These are phyloP conservation scores for Sechiopsis laciniata DNA, from an alignment of 306 rosid species.

Conservation along the genomic window DNA sequence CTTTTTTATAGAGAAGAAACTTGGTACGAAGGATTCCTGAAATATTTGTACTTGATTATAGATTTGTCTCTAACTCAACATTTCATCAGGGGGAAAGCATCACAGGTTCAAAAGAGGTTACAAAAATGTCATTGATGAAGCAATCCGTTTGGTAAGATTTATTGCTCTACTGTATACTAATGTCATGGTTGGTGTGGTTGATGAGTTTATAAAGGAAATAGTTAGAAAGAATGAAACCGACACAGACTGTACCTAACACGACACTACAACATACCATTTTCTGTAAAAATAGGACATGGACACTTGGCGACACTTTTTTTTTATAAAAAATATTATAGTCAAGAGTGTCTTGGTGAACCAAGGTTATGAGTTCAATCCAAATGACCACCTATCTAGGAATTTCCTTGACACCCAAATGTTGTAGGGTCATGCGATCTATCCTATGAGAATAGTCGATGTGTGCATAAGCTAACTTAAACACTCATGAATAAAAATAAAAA, in stretches of 20 bases:
- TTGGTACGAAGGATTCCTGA: constrained; percentile 48
- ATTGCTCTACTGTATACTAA: constrained; percentile 19
- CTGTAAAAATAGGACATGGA: neutral
- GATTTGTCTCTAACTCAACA: constrained; percentile 11
- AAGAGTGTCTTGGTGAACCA: too few relatives aligned
- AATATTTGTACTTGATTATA: constrained; percentile 2
- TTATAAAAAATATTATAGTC: too few relatives aligned
- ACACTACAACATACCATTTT: neutral
- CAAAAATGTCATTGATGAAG: constrained; percentile 95
- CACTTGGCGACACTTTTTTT: neutral
- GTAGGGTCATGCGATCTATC: too few relatives aligned
- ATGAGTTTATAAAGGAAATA: neutral
- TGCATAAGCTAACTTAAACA: too few relatives aligned
- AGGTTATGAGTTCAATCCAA: too few relatives aligned
- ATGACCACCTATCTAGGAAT: too few relatives aligned
- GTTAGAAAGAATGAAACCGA: neutral
- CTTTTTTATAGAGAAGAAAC: constrained; percentile 81
- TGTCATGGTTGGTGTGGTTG: constrained; percentile 3
- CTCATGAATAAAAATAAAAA: too few relatives aligned
- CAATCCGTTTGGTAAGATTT: constrained; percentile 75
- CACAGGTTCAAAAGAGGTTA: constrained; percentile 96
- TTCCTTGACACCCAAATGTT: too few relatives aligned
- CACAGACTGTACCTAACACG: neutral
- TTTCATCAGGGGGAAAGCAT: constrained; percentile 76
- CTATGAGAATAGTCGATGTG: too few relatives aligned